phyloP scores from a whole-genome alignment of 192 early-diverging fungal genomes.

The Dimargaris verticillata region DNA sequence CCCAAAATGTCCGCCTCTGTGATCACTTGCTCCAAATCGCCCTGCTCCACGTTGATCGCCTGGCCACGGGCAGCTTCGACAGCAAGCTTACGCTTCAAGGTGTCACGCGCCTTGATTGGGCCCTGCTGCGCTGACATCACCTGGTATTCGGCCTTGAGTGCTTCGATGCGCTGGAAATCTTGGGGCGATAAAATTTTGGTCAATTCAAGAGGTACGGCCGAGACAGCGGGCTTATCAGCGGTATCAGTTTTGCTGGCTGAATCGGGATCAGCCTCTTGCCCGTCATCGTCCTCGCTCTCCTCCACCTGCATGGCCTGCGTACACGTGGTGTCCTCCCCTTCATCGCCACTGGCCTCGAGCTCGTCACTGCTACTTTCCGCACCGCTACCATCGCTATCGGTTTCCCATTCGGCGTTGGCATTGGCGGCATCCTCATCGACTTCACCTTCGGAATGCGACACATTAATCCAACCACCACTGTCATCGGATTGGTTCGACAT shows the following conservation, averaged over 20 bases:
- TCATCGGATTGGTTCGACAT: conserved; percentile 10
- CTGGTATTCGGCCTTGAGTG: conserved; percentile 50
- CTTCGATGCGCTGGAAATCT: conserved; percentile 76
- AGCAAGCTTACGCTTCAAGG: neutral
- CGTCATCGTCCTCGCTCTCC: conserved; percentile 27
- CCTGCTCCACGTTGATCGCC: neutral
- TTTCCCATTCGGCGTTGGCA: conserved; percentile 21
- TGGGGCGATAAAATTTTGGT: conserved; percentile 71
- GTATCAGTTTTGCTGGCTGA: conserved; percentile 14
- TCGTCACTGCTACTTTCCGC: conserved; percentile 20
- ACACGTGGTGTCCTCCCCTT: conserved; percentile 11
- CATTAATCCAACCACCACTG: conserved; percentile 14
- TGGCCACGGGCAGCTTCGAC: neutral
- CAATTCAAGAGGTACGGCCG: conserved; percentile 7
- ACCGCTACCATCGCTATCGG: conserved; percentile 15
- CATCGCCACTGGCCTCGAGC: conserved; percentile 15
- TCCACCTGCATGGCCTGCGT: conserved; percentile 20
- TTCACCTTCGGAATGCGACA: conserved; percentile 12
- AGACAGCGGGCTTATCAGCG: neutral
- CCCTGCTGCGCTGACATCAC: conserved; percentile 21
- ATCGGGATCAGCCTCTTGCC: conserved; percentile 21
- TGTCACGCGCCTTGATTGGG: neutral
- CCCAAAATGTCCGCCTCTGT: conserved; percentile 27
- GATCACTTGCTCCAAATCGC: conserved; percentile 20
- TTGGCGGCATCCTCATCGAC: conserved; percentile 19